A percentile compares a stretch with the other conserved stretches of the same genome.
Evolutionary conservation across 495 filamentous ascomycete genomes (phyloP).

Genomic region (Penicillium argentinense): DNA sequence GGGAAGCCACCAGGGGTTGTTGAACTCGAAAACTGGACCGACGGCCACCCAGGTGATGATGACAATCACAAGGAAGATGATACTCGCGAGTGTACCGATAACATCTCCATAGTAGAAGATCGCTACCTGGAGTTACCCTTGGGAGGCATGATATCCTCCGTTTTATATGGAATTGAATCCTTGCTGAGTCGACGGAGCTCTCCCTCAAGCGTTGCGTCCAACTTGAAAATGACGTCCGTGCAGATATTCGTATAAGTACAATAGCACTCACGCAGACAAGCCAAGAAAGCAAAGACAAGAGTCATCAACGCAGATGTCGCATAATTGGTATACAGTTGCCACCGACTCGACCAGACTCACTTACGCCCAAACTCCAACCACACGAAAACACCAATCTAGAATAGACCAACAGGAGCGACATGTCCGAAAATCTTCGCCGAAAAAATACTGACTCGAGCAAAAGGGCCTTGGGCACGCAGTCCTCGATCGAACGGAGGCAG

Average conservation of each 20-base stretch:
- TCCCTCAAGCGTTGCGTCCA: conserved; percentile 35
- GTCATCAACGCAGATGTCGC: conserved; percentile 37
- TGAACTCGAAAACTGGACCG: conserved; percentile 30
- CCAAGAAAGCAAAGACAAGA: conserved; percentile 38
- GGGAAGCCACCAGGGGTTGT: conserved; percentile 40
- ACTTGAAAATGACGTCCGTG: conserved; percentile 32
- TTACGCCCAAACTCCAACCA: conserved; percentile 35
- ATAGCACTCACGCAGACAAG: conserved; percentile 38
- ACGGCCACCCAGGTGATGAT: conserved; percentile 31
- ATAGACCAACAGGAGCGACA: conserved; percentile 23
- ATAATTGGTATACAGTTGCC: conserved; percentile 44
- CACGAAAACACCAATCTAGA: conserved; percentile 36
- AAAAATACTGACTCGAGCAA: conserved; percentile 18
- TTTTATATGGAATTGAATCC: conserved; percentile 18
- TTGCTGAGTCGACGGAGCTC: conserved; percentile 30
- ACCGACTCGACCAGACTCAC: conserved; percentile 27
- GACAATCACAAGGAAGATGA: conserved; percentile 28
- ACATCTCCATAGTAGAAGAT: conserved; percentile 38
- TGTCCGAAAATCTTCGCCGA: conserved; percentile 28
- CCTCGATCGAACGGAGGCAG: conserved; percentile 11
- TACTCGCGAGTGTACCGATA: conserved; percentile 35
- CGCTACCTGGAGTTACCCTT: conserved; percentile 25
- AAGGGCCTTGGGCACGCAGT: conserved; percentile 13
- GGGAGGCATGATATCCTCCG: conserved; percentile 22
- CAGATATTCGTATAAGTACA: conserved; percentile 27